Base-by-base conservation (phyloP, 1,139 yeast species). In the Debaryomyces psychrophilus region DNA sequence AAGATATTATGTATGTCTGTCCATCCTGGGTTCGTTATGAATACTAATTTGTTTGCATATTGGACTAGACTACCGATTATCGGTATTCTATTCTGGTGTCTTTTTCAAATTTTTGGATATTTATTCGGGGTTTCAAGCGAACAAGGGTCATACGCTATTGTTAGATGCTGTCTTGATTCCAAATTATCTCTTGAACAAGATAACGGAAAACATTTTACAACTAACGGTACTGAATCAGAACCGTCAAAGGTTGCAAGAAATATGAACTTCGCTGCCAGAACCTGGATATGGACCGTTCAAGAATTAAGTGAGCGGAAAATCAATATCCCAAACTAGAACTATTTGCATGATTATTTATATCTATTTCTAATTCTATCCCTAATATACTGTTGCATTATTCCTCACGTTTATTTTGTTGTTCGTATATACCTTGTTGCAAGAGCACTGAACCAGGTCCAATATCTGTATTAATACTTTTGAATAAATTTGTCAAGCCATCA, bases 21-120 rank as follows among this genome's bases (percentile, higher is more conserved):
- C 1, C 95, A 89, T 58, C 97, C 97, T 0, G 97, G 97, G 0
- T 77, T 88, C 50, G 89, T 88, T 11, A 82, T 87, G 85, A 83
- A 84, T 58, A 85, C 97, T 3, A 85, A 85, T 54, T 63, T 87
- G 42, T 85, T 86, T 59, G 71, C 86, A 35, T 86, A 85, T 62
- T 85, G 90, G 83, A 85, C 93, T 2, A 68, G 89, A 49, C 67
- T 85, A n/a, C 95, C 95, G 0, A 68, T 87, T 2, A 72, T 88
- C 8, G 96, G 96, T 0, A 74, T 83, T 1, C 55, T 85, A 29
- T 85, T 85, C 57, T 83, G 92, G 87, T 68, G 85, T 42, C 64
- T 79, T 12, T 85, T 87, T 61, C 88, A 84, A 57, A 60, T 84
- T 5, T 82, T 87, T 56, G 89, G 89, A 1, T 76, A 69, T 55